Evolutionary conservation across 2,329 filamentous ascomycete genomes (phyloP), one percentile per base, ranked within the genome.

Genomic region (Paecilomyces niveus): DNA sequence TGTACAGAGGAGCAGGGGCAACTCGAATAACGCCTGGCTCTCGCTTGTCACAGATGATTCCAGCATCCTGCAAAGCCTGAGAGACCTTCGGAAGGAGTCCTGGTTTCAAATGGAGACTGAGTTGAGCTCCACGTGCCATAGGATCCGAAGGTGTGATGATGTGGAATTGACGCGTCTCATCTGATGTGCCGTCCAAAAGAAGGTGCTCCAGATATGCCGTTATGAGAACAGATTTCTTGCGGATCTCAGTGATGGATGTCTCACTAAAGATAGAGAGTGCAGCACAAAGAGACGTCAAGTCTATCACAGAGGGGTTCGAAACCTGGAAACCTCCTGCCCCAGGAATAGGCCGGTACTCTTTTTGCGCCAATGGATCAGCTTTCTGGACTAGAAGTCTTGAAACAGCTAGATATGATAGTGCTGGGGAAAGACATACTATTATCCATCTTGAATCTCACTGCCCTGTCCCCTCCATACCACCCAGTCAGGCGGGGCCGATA

Each of bases 381-480:
- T 21, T 18, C 39, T 9, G n/a, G 7, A 8, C 3, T 4, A 2
- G 1, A 45, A n/a, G n/a, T 18, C 1, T 18, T 45, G 15, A 45
- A 21, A 13, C 8, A 45, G 18, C 15, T 7, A 45, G n/a, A 8
- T 3, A 45, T 2, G 24, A 18, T 45, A 39, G 8, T 9, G 21
- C n/a, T 33, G 22, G 10, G 7, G 4, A 13, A n/a, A 54, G 11
- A 67, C 70, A 60, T 61, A 66, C 72, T 78, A 74, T 90, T 92
- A 59, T 86, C 85, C 91, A 95, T 96, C 68, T 85, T 83, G 77
- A 95, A 94, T 31, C 90, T 81, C 56, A 85, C 85, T 32, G 78
- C 77, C 72, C 90, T 89, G 72, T 91, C 87, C 53, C 86, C 88
- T 53, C 90, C 91, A 78, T 92, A 96, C 91, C 91, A 96, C 29